A percentile compares a stretch with the other conserved stretches of the same genome.
Evolutionary conservation across 2,329 filamentous ascomycete species (phyloP).

Genomic region (Fonsecaea monophora): DNA sequence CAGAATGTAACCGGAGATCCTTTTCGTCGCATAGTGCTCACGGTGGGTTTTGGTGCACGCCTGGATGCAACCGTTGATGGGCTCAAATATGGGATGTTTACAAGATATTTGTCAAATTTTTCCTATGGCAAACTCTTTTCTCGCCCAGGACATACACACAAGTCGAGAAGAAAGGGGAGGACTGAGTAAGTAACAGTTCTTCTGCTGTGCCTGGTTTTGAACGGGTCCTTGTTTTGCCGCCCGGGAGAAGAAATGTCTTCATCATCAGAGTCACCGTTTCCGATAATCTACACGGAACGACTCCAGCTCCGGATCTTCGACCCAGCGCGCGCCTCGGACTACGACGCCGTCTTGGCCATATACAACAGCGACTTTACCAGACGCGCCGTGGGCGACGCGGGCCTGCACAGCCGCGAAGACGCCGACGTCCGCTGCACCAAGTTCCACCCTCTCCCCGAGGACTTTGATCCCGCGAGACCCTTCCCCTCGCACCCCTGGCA

Average conservation of each 20-base stretch:
- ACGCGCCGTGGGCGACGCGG: conserved; percentile 10
- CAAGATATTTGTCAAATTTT: neutral
- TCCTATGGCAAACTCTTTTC: neutral
- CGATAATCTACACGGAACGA: conserved; percentile 10
- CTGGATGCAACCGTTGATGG: neutral
- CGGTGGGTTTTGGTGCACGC: neutral
- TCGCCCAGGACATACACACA: neutral
- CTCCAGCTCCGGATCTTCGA: conserved; percentile 15
- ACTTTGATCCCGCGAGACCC: neutral
- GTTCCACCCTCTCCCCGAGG: neutral
- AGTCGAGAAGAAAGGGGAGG: neutral
- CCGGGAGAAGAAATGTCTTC: neutral
- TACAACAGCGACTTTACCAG: conserved; percentile 11
- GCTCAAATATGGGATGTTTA: neutral
- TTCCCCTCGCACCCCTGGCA: conserved; percentile 19
- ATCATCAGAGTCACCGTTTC: neutral
- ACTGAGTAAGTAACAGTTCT: too few relatives aligned
- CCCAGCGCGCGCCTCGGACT: conserved; percentile 11
- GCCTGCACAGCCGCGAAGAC: conserved; percentile 9
- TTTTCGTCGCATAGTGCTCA: neutral
- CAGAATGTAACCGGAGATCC: conserved; percentile 1
- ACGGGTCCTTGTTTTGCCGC: neutral
- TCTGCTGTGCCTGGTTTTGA: neutral
- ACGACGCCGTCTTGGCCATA: conserved; percentile 9
- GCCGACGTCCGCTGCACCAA: conserved; percentile 5